Evolutionary conservation across 768 basidiomycete species (phyloP), one percentile per base, ranked within the genome.

Genomic region (Leccinum incarnatum): DNA sequence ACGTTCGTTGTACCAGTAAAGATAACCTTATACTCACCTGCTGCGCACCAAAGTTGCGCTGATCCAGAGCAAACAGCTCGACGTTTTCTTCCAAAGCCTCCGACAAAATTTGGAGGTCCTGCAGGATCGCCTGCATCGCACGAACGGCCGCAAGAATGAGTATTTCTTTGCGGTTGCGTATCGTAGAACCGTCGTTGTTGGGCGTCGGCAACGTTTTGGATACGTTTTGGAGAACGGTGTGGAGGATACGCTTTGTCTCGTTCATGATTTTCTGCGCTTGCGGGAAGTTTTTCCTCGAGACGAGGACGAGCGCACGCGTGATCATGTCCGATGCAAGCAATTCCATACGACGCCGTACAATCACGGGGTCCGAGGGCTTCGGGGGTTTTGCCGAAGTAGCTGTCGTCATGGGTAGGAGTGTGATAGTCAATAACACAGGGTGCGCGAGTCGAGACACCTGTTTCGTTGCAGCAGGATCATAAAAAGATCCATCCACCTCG

Each of bases 291-390:
- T 94, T 85, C 66, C 95, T 79, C 42, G 93, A 91, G 54, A 97
- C 95, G 48, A 98, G 83, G 30, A 98, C 90, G 30, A 99, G 81
- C 17, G 90, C 89, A 11, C 97, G 87, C 2, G 95, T 95, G 70
- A 98, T 94, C 94, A 98, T 98, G 74, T 98, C 97, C 27, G 89
- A 91, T 25, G 94, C 91, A 40, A 98, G 83, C 4, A 99, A 83
- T 77, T 99, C 97, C 94, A 98, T 97, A 23, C 96, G 79, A 40
- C 97, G 81, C 27, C 97, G 86, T 27, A 96, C 91, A 65, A 99
- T 95, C 53, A 89, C 85, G 1, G 94, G 88, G 68, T 96, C 93
- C 0, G 91, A 91, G 30, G 83, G 78, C 51, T 67, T 70, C 2
- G 79, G 76, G 12, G 57, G 56, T 27, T 64, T 73, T 52, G 75